Conservation (phyloP, 1,284 basidiomycete genomes). For the Puccinia hordei region DNA sequence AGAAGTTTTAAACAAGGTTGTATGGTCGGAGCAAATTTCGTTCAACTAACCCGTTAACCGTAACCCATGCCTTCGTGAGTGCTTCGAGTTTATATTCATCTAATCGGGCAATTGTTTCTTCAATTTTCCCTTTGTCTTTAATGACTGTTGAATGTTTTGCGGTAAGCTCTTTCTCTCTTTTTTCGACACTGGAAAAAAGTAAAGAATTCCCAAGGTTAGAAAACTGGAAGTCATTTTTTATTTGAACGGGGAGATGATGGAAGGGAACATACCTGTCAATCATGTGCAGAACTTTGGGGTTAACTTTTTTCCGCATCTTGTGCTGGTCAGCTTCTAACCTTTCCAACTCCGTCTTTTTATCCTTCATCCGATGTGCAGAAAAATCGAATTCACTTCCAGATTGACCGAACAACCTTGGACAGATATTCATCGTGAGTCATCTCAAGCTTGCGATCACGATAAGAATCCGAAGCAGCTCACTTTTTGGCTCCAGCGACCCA, state of each 20-base stretch:
- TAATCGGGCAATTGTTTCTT: constrained; percentile 87
- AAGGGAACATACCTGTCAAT: constrained; percentile 73
- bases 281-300: constrained; percentile 93
- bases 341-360: constrained; percentile 69
- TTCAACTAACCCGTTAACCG: constrained; percentile 79
- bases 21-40: no score
- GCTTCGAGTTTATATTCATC: constrained; percentile 94
- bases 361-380: constrained; percentile 68
- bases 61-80: constrained; percentile 89
- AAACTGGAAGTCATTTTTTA: background rate
- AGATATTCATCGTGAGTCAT: background rate
- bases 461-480: constrained; percentile 61
- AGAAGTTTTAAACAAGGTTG: constrained; percentile 43
- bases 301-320: constrained; percentile 90
- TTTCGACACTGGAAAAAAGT: constrained; percentile 73
- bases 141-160: constrained; percentile 87
- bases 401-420: constrained; percentile 72
- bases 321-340: constrained; percentile 80
- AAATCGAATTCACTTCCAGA: constrained; percentile 83
- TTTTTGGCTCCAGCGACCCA: constrained; percentile 87
- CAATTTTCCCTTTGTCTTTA: constrained; percentile 94
- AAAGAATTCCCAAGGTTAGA: background rate
- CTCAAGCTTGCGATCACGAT: background rate
- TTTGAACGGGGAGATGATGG: background rate
- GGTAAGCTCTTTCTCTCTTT: constrained; percentile 81